Base-by-base conservation (phyloP, 208 protist species). In the Leishmania tropica region DNA sequence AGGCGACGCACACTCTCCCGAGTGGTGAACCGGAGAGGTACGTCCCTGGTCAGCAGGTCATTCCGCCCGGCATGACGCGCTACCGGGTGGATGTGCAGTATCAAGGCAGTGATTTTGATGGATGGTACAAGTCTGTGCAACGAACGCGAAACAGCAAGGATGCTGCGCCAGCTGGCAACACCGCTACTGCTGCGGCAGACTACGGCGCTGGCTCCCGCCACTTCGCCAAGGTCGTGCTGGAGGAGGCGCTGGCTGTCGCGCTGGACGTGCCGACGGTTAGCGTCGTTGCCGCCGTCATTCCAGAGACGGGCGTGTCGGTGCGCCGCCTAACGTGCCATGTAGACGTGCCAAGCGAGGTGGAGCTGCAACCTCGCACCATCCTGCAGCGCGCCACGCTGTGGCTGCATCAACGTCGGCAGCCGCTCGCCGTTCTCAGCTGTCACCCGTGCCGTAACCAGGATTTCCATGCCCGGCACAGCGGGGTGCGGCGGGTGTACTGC, bases 71-170 rank as follows among this genome's bases (percentile, higher is more conserved):
- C n/a, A 80, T 86, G 48, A 95, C 92, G 58, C 93, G 95, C 35
- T 98, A 97, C 84, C 95, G 93, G 53, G 86, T 98, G 42, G 93
- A 98, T 79, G 93, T 98, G 81, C 95, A 98, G 83, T 98, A 97
- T 76, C 91, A 95, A 76, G 95, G 95, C 28, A 88, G 76, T 62
- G 92, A 97, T 75, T 98, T 96, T 87, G 88, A 97, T 72, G 95
- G 95, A 3, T 98, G 95, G 94, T 94, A 90, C 85, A 95, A 93
- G 82, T 95, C 89, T 45, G 89, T 90, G 8, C 75, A 80, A 56
- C 87, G 87, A 24, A 85, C 82, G 0, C 53, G 76, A 3, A 58
- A 17, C 28, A 28, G 17, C 13, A 58, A 42, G n/a, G 56, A 58
- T 13, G 76, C 28, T 17, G 70, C 70, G 37, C 11, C 70, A 19